These are phyloP conservation scores for Leccinum subfulvum DNA, from an alignment of 1,284 basidiomycete species.

Conservation along the genomic window DNA sequence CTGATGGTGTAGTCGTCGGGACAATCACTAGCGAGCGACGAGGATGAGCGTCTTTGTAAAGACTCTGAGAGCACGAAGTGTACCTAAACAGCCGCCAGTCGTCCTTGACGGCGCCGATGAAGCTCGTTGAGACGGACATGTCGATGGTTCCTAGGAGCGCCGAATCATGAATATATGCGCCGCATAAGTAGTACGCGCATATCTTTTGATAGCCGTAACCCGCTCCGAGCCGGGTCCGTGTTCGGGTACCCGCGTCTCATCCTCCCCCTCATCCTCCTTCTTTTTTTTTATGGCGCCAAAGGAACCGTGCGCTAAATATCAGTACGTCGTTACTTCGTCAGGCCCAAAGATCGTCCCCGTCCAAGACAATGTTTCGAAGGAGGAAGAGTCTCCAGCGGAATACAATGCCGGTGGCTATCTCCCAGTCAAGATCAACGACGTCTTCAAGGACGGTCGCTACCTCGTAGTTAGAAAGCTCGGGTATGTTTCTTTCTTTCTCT, in stretches of 20 bases:
- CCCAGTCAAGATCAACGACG: slow-evolving; percentile 70
- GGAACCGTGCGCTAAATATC: slow-evolving; percentile 65
- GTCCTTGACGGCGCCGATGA: slow-evolving; percentile 79
- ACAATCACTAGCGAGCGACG: slow-evolving; percentile 50
- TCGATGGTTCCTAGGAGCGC: not conserved
- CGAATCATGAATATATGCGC: not conserved
- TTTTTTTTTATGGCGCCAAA: slow-evolving; percentile 57
- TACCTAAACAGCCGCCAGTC: slow-evolving; percentile 83
- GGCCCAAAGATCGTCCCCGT: slow-evolving; percentile 71
- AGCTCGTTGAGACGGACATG: slow-evolving; percentile 30
- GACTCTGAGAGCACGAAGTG: not conserved
- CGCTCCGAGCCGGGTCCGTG: slow-evolving; percentile 21
- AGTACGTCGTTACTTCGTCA: slow-evolving; percentile 66
- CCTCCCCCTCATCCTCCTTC: slow-evolving; percentile 14
- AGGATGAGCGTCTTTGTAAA: not conserved
- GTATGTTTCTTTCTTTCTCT: slow-evolving; percentile 37
- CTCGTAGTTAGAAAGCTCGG: slow-evolving; percentile 82
- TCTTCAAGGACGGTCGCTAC: slow-evolving; percentile 81
- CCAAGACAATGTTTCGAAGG: slow-evolving; percentile 60
- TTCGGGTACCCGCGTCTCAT: slow-evolving; percentile 18
- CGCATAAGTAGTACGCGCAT: not conserved
- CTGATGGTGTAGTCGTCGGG: slow-evolving; percentile 72
- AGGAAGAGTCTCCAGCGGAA: slow-evolving; percentile 77
- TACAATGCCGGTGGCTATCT: slow-evolving; percentile 83
- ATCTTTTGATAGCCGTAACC: slow-evolving; percentile 7